phyloP scores from a whole-genome alignment of 495 filamentous ascomycete genomes.

The Trichoderma orchidacearum region DNA sequence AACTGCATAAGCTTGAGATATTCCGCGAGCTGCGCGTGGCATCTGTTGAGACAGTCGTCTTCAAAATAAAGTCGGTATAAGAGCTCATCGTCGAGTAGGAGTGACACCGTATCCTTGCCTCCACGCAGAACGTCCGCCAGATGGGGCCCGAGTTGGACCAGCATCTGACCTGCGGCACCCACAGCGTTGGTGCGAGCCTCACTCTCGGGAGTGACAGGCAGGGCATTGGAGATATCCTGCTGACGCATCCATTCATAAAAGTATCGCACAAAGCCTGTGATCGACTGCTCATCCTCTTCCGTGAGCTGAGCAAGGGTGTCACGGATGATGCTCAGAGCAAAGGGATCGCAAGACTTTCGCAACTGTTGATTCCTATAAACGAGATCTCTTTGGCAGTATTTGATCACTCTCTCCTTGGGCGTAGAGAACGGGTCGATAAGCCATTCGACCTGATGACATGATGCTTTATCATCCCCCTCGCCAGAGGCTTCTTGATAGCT shows the following conservation, averaged over 20 bases:
- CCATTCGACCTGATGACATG: neutral
- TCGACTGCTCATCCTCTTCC: neutral
- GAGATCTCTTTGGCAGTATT: neutral
- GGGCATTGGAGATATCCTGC: neutral
- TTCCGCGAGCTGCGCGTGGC: neutral
- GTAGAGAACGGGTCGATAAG: neutral
- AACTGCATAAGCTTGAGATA: conserved; percentile 9
- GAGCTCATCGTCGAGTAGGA: conserved; percentile 14
- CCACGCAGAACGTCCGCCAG: neutral
- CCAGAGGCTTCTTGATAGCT: neutral
- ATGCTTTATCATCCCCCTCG: neutral
- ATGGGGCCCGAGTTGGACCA: neutral
- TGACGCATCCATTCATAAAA: neutral
- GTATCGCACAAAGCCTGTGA: neutral
- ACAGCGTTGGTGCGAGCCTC: too few relatives aligned
- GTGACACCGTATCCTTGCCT: conserved; percentile 2
- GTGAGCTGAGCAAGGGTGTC: neutral
- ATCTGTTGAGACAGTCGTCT: neutral
- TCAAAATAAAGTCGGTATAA: neutral
- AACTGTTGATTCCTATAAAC: neutral
- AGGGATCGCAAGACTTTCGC: neutral
- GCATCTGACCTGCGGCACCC: neutral
- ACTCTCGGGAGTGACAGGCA: neutral
- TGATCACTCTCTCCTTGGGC: neutral
- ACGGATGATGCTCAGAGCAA: neutral